A percentile compares a stretch with the other conserved stretches of the same genome.
Evolutionary conservation across 352 stramenopile species (phyloP).

Genomic region (Phytophthora fragariaefolia): DNA sequence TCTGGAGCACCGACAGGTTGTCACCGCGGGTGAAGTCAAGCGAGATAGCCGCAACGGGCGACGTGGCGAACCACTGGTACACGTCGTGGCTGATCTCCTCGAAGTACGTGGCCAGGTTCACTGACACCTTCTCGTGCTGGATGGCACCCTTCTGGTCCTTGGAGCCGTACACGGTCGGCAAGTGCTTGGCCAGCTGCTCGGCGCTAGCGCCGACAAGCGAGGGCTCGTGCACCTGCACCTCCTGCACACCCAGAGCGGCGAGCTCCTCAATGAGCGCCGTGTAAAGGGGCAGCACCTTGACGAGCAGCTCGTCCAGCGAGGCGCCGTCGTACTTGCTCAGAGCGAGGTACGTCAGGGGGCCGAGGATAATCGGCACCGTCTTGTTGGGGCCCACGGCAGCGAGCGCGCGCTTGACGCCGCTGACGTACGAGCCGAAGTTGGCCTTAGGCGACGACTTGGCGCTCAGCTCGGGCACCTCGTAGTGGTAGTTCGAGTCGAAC

Average conservation of each 20-base stretch:
- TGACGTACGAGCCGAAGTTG: conserved; percentile 85
- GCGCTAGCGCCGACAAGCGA: conserved; percentile 84
- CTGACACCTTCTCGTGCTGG: conserved; percentile 58
- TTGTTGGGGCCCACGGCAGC: conserved; percentile 80
- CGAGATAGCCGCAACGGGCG: conserved; percentile 81
- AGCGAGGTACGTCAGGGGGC: conserved; percentile 82
- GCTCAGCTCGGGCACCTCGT: conserved; percentile 93
- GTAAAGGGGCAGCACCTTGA: conserved; percentile 84
- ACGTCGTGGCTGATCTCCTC: conserved; percentile 89
- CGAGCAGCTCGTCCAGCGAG: conserved; percentile 72
- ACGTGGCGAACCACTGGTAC: conserved; percentile 90
- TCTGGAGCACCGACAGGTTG: conserved; percentile 82
- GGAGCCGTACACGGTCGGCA: conserved; percentile 72
- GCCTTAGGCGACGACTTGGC: conserved; percentile 68
- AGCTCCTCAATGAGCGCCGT: conserved; percentile 77
- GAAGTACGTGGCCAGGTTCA: conserved; percentile 91
- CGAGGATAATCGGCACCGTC: conserved; percentile 83
- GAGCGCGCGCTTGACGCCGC: conserved; percentile 81
- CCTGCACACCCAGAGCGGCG: conserved; percentile 69
- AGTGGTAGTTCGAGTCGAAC: conserved; percentile 97
- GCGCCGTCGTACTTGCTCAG: conserved; percentile 85
- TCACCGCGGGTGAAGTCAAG: conserved; percentile 93
- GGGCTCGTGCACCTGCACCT: conserved; percentile 94
- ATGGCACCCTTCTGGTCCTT: conserved; percentile 64
- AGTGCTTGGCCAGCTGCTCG: conserved; percentile 57